These are phyloP conservation scores for Lactifluus echinatus DNA, from an alignment of 768 basidiomycete species.

Conservation along the genomic window DNA sequence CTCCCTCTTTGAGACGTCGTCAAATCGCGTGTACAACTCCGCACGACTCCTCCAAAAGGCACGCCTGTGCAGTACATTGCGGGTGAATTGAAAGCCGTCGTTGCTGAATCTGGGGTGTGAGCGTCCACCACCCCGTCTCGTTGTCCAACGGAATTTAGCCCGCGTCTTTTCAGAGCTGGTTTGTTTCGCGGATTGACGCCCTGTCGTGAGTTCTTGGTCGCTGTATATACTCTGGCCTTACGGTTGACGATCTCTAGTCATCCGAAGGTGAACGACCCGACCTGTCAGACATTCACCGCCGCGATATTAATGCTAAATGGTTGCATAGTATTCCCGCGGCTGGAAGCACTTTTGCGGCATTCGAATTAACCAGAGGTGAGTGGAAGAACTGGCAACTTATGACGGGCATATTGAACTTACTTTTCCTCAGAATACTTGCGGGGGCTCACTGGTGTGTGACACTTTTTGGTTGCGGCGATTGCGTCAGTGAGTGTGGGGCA, in stretches of 20 bases:
- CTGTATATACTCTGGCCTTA: background rate
- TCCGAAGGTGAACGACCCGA: conserved; percentile 65
- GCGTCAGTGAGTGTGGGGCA: background rate
- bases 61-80: conserved; percentile 71
- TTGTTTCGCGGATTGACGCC: conserved; percentile 71
- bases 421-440: conserved; percentile 25
- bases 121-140: conserved; percentile 25
- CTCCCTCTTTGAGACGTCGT: conserved; percentile 57
- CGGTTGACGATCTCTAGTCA: conserved; percentile 32
- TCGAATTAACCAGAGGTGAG: conserved; percentile 71
- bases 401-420: background rate
- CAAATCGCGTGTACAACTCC: conserved; percentile 84
- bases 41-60: conserved; percentile 61
- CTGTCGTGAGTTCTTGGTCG: conserved; percentile 46
- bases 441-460: conserved; percentile 24
- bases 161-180: conserved; percentile 39
- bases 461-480: background rate
- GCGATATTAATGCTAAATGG: background rate
- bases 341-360: conserved; percentile 83
- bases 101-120: conserved; percentile 67
- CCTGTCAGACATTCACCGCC: background rate
- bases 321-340: conserved; percentile 76
- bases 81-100: conserved; percentile 54
- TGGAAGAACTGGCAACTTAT: background rate
- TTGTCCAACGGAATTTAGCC: background rate